Conservation (phyloP, 306 rosid species). For the Hippophae rhamnoides region DNA sequence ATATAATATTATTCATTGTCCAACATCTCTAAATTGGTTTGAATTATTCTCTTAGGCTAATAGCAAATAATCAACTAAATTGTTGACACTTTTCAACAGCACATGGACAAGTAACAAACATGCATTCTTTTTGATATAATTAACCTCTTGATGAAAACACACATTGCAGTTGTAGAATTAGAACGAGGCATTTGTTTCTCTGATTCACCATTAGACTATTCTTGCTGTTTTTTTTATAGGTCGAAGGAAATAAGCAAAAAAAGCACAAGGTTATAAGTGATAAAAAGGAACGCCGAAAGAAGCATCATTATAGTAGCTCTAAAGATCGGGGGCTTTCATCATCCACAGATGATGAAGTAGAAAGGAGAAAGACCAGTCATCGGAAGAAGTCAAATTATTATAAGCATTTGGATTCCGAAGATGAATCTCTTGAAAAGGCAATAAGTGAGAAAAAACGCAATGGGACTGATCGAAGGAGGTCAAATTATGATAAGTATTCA, state of each 20-base stretch:
- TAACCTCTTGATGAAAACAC: background rate
- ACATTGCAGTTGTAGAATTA: background rate
- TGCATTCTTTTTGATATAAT: too few species aligned
- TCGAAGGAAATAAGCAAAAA: conserved; percentile 33
- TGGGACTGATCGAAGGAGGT: conserved; percentile 9
- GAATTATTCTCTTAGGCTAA: too few species aligned
- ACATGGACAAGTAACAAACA: too few species aligned
- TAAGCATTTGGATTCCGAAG: conserved; percentile 18
- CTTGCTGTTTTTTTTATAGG: conserved; percentile 26
- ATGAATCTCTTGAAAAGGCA: conserved; percentile 6
- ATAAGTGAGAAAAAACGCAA: background rate
- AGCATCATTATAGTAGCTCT: conserved; percentile 48
- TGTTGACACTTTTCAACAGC: too few species aligned
- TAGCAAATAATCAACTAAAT: too few species aligned
- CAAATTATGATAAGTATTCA: conserved; percentile 9
- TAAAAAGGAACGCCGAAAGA: conserved; percentile 47
- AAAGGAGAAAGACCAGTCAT: conserved; percentile 26
- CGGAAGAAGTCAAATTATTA: conserved; percentile 24
- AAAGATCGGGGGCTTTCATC: conserved; percentile 35
- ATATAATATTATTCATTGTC: too few species aligned
- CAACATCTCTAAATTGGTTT: too few species aligned
- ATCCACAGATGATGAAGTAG: conserved; percentile 24
- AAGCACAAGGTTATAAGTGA: conserved; percentile 36
- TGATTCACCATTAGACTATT: background rate
- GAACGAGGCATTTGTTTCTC: background rate